Evolutionary conservation across 2,329 filamentous ascomycete genomes (phyloP).

Genomic region (Trichoderma sp.): DNA sequence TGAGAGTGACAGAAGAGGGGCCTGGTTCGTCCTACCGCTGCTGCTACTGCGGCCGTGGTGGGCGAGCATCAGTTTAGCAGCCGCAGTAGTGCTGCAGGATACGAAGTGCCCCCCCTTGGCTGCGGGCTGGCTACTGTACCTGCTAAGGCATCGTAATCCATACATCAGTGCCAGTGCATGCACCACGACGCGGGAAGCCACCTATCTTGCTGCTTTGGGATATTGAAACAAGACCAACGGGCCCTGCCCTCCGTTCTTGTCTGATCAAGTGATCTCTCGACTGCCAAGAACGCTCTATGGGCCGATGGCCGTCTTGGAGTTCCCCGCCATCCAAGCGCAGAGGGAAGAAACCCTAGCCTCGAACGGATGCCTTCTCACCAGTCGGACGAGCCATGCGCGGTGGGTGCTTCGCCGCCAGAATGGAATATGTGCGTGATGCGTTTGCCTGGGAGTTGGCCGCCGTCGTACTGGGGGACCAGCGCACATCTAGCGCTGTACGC

Average conservation of each 20-base stretch:
- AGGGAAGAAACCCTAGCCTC: constrained; percentile 12
- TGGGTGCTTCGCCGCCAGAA: constrained; percentile 7
- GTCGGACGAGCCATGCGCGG: constrained; percentile 14
- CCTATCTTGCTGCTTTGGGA: constrained; percentile 10
- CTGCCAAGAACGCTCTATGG: constrained; percentile 25
- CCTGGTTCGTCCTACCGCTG: not conserved
- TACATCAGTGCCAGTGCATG: not conserved
- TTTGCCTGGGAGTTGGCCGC: constrained; percentile 11
- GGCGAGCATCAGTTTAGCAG: not conserved
- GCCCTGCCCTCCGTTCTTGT: constrained; percentile 10
- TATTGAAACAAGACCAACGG: constrained; percentile 5
- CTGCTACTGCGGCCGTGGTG: constrained; percentile 19
- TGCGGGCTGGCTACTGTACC: constrained; percentile 7
- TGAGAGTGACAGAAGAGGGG: constrained; percentile 8
- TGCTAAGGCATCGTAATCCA: constrained; percentile 12
- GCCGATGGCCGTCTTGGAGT: constrained; percentile 22
- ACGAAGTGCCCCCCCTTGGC: constrained; percentile 15
- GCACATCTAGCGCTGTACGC: not conserved
- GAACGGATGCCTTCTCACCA: constrained; percentile 18
- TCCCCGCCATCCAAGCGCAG: constrained; percentile 18
- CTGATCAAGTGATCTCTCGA: constrained; percentile 25
- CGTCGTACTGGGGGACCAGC: not conserved
- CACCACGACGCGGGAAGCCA: not conserved
- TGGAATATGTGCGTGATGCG: constrained; percentile 24
- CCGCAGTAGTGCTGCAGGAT: constrained; percentile 10